These are phyloP conservation scores for Aspergillus ostianus DNA, from an alignment of 495 filamentous ascomycete species.

Conservation along the genomic window DNA sequence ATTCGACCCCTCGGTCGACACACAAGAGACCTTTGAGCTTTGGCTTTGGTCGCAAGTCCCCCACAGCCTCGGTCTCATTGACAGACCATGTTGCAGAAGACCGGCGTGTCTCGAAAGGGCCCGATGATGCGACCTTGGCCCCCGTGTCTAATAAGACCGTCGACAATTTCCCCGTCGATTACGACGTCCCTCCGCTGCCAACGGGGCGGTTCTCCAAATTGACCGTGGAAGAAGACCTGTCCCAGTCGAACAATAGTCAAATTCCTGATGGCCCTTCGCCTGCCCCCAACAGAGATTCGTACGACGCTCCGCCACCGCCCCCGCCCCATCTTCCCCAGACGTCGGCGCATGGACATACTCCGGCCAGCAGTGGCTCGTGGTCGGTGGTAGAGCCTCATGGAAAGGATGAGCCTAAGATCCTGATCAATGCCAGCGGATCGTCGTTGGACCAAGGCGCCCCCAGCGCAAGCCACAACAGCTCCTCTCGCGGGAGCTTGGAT, in stretches of 20 bases:
- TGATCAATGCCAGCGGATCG: conserved; percentile 25
- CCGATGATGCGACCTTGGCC: conserved; percentile 20
- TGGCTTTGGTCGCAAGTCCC: conserved; percentile 29
- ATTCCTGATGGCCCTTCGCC: conserved; percentile 22
- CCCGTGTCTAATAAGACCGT: conserved; percentile 30
- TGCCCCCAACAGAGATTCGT: conserved; percentile 39
- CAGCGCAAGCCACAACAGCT: conserved; percentile 29
- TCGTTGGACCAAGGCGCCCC: conserved; percentile 26
- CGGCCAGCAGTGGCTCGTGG: conserved; percentile 42
- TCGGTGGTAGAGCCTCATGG: conserved; percentile 33
- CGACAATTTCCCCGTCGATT: conserved; percentile 28
- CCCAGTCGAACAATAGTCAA: conserved; percentile 20
- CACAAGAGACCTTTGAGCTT: conserved; percentile 22
- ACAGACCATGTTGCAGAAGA: conserved; percentile 24
- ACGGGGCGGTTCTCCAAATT: conserved; percentile 28
- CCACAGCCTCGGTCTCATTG: conserved; percentile 13
- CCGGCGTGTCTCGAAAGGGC: conserved; percentile 38
- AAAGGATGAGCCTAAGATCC: conserved; percentile 23
- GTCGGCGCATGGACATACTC: conserved; percentile 30
- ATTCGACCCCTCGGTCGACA: conserved; percentile 26
- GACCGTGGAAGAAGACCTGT: conserved; percentile 36
- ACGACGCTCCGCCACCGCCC: conserved; percentile 17
- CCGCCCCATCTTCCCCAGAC: conserved; percentile 9
- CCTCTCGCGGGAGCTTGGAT: conserved; percentile 42
- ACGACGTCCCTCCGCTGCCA: conserved; percentile 24